Base-by-base conservation (phyloP, 805 yeast species). In the Cyberlindnera bimundalis region DNA sequence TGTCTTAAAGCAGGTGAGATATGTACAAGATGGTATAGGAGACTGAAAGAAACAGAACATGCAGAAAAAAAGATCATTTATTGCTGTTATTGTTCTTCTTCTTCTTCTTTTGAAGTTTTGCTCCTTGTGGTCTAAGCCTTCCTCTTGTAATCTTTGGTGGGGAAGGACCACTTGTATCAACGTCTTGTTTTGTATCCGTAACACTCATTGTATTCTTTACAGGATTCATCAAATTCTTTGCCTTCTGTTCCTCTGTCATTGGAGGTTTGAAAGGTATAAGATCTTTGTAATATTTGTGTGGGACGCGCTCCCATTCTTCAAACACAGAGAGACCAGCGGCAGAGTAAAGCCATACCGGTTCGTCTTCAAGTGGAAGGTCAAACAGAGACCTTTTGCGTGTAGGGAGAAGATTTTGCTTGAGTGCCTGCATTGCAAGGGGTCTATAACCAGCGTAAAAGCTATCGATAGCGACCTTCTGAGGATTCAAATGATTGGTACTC, bases 181-280 rank as follows among this genome's bases (percentile, higher is more conserved):
- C n/a, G n/a, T 14, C 29, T 30, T 15, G 25, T 21, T 26, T 35
- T 28, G 8, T 26, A 6, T 4, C 33, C 17, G 21, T 14, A 20
- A 3, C n/a, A 16, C 33, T 29, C 14, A 8, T 33, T 11, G 33
- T 33, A 3, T 27, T 37, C 29, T 37, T 37, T 12, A 40, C 29
- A 16, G 20, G 20, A 11, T 17, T 29, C 14, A 27, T 19, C n/a
- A 21, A 32, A 42, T 42, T 41, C 39, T 33, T 13, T 6, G 42
- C 32, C 29, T 35, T 40, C 23, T 33, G 36, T 12, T 37, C 39
- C 12, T 37, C 27, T 9, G 45, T 35, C 28, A 37, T 26, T 29
- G 68, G 69, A 12, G 62, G 63, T 15, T 54, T 58, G 42, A 58
- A 67, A 1, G 71, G 71, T 30, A 52, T 50, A 29, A 66, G 42